A percentile compares a stretch with the other conserved stretches of the same genome.
phyloP scores from a whole-genome alignment of 1,139 yeast species.

The Pneumocystis oryctolagi region DNA sequence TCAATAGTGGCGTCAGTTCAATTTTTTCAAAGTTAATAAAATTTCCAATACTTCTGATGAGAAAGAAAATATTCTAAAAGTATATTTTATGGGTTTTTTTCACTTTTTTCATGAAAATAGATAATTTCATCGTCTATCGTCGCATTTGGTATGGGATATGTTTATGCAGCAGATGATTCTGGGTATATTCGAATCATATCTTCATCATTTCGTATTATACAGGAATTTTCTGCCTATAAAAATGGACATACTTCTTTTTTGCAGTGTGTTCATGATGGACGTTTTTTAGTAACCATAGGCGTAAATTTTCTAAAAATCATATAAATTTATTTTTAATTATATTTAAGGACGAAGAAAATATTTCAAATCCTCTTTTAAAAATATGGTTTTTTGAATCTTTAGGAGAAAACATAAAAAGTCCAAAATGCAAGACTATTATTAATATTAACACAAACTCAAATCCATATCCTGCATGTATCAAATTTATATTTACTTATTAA shows the following conservation, averaged over 20 bases:
- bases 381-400: conserved; percentile 55
- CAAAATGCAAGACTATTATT: conserved; percentile 30
- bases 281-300: conserved; percentile 48
- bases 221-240: conserved; percentile 49
- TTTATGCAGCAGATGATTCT: conserved; percentile 45
- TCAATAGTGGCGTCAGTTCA: conserved; percentile 66
- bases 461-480: conserved; percentile 43
- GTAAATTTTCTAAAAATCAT: not conserved
- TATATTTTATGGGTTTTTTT: conserved; percentile 7
- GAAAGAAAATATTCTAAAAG: conserved; percentile 53
- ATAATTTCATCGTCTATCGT: conserved; percentile 37
- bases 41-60: conserved; percentile 67
- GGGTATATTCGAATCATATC: conserved; percentile 48
- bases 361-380: conserved; percentile 59
- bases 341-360: conserved; percentile 26
- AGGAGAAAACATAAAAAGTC: conserved; percentile 23
- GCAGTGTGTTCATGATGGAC: conserved; percentile 33
- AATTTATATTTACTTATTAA: not conserved
- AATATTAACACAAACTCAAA: conserved; percentile 39
- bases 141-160: conserved; percentile 36
- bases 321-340: not conserved
- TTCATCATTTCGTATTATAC: conserved; percentile 32
- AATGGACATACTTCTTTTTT: conserved; percentile 41
- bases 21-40: conserved; percentile 71
- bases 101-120: conserved; percentile 5